phyloP scores from a whole-genome alignment of 768 basidiomycete species.

The Lanmaoa pseudosensibilis region DNA sequence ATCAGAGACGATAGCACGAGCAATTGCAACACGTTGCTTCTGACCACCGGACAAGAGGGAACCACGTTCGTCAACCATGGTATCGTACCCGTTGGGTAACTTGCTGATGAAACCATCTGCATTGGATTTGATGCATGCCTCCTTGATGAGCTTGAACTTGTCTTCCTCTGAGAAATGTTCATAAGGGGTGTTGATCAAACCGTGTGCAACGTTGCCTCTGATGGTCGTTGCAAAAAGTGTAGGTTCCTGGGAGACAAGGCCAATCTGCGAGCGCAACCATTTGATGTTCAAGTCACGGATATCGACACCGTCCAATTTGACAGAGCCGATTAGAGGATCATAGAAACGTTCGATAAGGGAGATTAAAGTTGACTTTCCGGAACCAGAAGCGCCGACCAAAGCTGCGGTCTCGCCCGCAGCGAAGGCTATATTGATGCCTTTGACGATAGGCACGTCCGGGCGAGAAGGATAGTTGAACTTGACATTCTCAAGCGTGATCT shows the following conservation, averaged over 20 bases:
- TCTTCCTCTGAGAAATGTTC: slow-evolving; percentile 72
- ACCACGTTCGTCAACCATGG: slow-evolving; percentile 85
- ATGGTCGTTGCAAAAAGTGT: slow-evolving; percentile 84
- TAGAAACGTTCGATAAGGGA: slow-evolving; percentile 87
- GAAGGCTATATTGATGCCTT: slow-evolving; percentile 65
- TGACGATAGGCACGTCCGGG: slow-evolving; percentile 77
- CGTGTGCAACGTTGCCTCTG: slow-evolving; percentile 79
- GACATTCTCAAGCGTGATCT: slow-evolving; percentile 73
- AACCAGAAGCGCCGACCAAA: slow-evolving; percentile 77
- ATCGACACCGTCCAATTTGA: slow-evolving; percentile 75
- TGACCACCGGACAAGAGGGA: slow-evolving; percentile 84
- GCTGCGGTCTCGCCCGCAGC: slow-evolving; percentile 76
- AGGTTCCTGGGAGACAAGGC: slow-evolving; percentile 88
- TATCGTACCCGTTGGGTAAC: slow-evolving; percentile 81
- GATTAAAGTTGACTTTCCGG: slow-evolving; percentile 76
- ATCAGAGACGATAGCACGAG: slow-evolving; percentile 86
- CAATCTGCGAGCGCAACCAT: slow-evolving; percentile 86
- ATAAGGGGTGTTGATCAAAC: slow-evolving; percentile 70
- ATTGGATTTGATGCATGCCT: slow-evolving; percentile 86
- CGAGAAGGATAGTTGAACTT: slow-evolving; percentile 86
- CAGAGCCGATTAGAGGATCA: slow-evolving; percentile 66
- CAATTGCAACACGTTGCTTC: slow-evolving; percentile 87
- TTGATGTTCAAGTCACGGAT: slow-evolving; percentile 75
- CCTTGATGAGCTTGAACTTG: slow-evolving; percentile 74
- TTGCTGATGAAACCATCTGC: slow-evolving; percentile 86